Percentiles rank a stretch among this genome's conserved stretches.
Conservation (phyloP, 805 yeast genomes). For the Wickerhamiella spandovensis region DNA sequence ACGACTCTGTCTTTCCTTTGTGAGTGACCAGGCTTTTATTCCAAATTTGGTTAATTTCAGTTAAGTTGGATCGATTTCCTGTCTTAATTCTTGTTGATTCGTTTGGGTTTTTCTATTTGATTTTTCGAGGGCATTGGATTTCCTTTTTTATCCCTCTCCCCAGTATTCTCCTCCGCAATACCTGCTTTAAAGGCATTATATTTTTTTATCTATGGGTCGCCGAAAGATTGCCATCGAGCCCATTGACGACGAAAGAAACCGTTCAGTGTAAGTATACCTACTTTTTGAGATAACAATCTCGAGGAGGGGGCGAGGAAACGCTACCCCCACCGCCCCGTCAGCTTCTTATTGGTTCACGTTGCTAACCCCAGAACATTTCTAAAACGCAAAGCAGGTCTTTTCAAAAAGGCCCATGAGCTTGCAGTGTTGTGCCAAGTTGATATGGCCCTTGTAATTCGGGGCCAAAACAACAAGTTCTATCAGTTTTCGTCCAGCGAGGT, state of each 20-base stretch:
- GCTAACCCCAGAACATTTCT: constrained; percentile 47
- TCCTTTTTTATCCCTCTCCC: neutral
- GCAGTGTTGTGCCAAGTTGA: constrained; percentile 89
- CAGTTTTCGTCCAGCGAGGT: constrained; percentile 71
- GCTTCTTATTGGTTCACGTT: neutral
- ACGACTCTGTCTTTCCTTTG: neutral
- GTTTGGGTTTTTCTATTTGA: neutral
- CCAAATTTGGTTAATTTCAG: neutral
- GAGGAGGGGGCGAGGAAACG: no score
- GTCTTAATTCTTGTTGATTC: neutral
- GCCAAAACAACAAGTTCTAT: constrained; percentile 62
- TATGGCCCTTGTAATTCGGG: constrained; percentile 76
- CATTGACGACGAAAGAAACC: constrained; percentile 74
- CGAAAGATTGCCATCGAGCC: constrained; percentile 92
- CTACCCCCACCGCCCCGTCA: neutral
- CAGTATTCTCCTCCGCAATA: neutral
- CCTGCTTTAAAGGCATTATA: no score
- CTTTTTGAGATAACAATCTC: no score
- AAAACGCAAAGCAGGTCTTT: constrained; percentile 87
- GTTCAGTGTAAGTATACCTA: constrained; percentile 25
- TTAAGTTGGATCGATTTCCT: neutral
- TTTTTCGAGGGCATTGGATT: neutral
- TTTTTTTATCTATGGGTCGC: constrained; percentile 60
- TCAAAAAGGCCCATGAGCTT: constrained; percentile 68
- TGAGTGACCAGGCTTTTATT: neutral